These are phyloP conservation scores for Aspergillaceae sp. DNA, from an alignment of 2,329 filamentous ascomycete species.

Conservation along the genomic window DNA sequence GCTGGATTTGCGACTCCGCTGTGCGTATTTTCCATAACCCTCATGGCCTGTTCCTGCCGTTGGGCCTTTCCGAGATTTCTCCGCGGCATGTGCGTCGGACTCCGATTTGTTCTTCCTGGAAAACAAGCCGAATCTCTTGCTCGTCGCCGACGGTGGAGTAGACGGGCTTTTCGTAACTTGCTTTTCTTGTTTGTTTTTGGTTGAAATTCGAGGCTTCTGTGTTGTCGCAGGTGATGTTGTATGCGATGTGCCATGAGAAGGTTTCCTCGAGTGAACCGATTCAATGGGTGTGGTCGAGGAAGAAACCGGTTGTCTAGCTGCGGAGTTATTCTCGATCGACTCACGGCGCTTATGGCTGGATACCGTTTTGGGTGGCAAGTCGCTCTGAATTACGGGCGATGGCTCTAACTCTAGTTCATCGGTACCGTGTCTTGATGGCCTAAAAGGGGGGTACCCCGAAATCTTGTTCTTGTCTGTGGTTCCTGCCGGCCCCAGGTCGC, in stretches of 20 bases:
- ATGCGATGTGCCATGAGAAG: slow-evolving; percentile 25
- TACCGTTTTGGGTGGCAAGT: slow-evolving; percentile 41
- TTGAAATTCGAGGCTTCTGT: slow-evolving; percentile 30
- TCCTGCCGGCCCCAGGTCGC: not conserved
- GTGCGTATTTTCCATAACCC: slow-evolving; percentile 43
- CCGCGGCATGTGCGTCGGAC: slow-evolving; percentile 38
- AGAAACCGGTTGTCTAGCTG: slow-evolving; percentile 23
- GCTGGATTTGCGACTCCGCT: slow-evolving; percentile 38
- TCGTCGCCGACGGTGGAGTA: slow-evolving; percentile 14
- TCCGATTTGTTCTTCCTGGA: slow-evolving; percentile 61
- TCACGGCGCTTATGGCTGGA: slow-evolving; percentile 43
- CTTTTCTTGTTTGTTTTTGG: slow-evolving; percentile 19
- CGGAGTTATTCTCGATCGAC: slow-evolving; percentile 40
- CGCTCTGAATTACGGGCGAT: slow-evolving; percentile 50
- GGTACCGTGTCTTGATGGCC: slow-evolving; percentile 62
- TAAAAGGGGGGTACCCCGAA: not conserved
- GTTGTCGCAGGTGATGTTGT: slow-evolving; percentile 23
- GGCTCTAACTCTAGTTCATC: slow-evolving; percentile 50
- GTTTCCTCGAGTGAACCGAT: slow-evolving; percentile 28
- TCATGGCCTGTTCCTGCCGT: slow-evolving; percentile 91
- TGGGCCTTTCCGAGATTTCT: slow-evolving; percentile 67
- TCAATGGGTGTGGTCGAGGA: slow-evolving; percentile 29
- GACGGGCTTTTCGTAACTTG: slow-evolving; percentile 21
- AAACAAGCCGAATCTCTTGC: slow-evolving; percentile 71
- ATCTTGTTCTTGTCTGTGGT: not conserved